Base-by-base conservation (phyloP, 176 grass and related monocot species). In the Stipa capillata region DNA sequence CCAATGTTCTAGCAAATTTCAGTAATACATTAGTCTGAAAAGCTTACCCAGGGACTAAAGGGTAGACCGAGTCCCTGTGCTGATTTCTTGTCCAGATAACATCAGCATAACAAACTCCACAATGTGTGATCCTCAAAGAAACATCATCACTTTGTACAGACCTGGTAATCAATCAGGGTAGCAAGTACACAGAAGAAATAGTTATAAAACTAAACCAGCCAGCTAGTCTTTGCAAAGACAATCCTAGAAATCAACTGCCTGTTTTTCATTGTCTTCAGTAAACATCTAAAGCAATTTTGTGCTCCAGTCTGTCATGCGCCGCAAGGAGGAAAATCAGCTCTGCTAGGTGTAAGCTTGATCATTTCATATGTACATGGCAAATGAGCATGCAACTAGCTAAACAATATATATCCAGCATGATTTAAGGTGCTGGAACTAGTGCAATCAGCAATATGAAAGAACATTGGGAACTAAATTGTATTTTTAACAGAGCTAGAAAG, bases 91-190 rank as follows among this genome's bases (percentile, higher is more conserved):
- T 80, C 88, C 90, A 93, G 13, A 15, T 0, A 37, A 97, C 65
- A 76, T 97, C 94, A 68, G 88, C 93, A 83, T 74, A 87, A 70
- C 93, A 97, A 63, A 97, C 83, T 69, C 93, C 93, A 57, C 93
- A 91, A 33, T 93, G 73, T 16, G 72, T 88, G 77, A 97, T 97
- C 51, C 78, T 89, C 71, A 97, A 25, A 6, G 90, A 90, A 73
- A 97, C 21, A 83, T 97, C 93, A 1, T 86, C 66, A 36, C 49
- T 80, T 9, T 49, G 28, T 31, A 89, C 68, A 59, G 50, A 31
- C 62, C 89, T 91, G 73, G 32, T 74, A 86, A 81, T 39, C 1
- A 65, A 55, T 16, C 15, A 66, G 31, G 7, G n/a, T 17, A 74
- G 6, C 32, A 37, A 23, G 3, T 52, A 57, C 16, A 18, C 43